phyloP scores from a whole-genome alignment of 78 protist species.

The Diacronema lutheri region DNA sequence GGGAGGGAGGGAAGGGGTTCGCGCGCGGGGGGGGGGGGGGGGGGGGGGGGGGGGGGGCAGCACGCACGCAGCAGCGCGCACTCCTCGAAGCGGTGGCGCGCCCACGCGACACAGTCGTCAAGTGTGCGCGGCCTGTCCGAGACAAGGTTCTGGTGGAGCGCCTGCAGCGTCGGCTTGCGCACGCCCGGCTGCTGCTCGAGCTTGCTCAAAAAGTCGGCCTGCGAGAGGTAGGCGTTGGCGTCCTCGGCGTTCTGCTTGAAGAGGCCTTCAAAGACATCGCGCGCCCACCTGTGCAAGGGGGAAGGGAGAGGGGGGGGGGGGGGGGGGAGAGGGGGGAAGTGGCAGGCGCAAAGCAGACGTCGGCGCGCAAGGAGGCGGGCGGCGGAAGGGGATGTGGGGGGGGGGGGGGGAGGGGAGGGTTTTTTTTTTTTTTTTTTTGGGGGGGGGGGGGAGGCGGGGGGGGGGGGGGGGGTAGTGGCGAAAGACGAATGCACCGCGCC shows the following conservation, averaged over 20 bases:
- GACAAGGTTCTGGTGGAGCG: slow-evolving; percentile 37
- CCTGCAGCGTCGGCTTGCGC: slow-evolving; percentile 47
- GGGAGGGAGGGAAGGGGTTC: too few species aligned
- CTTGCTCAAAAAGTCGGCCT: slow-evolving; percentile 33
- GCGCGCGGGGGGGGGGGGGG: too few species aligned
- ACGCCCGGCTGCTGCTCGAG: slow-evolving; percentile 45
- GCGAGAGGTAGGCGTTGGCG: slow-evolving; percentile 72
- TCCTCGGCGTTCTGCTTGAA: slow-evolving; percentile 66
- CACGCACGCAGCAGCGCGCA: too few species aligned
- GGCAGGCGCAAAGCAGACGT: too few species aligned
- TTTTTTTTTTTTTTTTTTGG: too few species aligned
- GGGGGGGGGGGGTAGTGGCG: neutral
- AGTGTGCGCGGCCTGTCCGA: slow-evolving; percentile 57
- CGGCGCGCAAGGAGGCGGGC: too few species aligned
- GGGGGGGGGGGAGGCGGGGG: neutral
- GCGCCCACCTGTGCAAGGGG: too few species aligned
- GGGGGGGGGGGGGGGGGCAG: too few species aligned
- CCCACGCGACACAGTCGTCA: slow-evolving; percentile 96
- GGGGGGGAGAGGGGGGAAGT: too few species aligned
- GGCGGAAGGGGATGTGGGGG: neutral
- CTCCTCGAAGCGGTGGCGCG: slow-evolving; percentile 88
- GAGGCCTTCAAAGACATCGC: slow-evolving; percentile 73
- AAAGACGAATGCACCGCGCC: too few species aligned
- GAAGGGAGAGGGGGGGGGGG: too few species aligned
- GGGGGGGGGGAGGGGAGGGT: too few species aligned